Base-by-base conservation (phyloP, 139 green algal species). In the Nannochloris sp. region DNA sequence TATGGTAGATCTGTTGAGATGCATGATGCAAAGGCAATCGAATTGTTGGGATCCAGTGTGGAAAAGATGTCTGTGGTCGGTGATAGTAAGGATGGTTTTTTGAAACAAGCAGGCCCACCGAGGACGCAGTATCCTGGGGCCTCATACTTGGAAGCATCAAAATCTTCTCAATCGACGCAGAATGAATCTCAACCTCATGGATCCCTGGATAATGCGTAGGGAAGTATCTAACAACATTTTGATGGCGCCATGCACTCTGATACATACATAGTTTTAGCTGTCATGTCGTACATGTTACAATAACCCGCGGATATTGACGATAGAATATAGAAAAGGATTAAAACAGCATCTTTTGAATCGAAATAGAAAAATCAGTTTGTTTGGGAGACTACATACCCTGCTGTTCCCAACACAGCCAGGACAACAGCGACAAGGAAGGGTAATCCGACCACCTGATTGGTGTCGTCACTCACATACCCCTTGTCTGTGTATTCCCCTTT, bases 401-500 rank as follows among this genome's bases (percentile, higher is more conserved):
- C 70, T 34, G 83, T 70, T 0, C 57, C 78, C 21, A 88, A 66
- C 56, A 88, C 62, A 11, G 54, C 70, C 3, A 88, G 7, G 4
- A 88, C 64, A 7, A 81, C 60, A 8, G 46, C 76, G 5, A 86
- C 51, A 15, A 88, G 62, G 56, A 88, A 78, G 1, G 78, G 81
- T 58, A 89, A 58, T 37, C 68, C 85, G 5, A 73, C 62, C n/a
- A 90, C 78, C 6, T 37, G 58, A 2, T 70, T 64, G 37, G 36
- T 24, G 2, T 71, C 67, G 12, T 29, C 43, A 3, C 57, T 19
- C 7, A 83, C 75, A 46, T 72, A 83, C 3, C 76, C 76, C 37
- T 76, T 74, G 4, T 82, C 79, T 8, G 64, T 59, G 25, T 88
- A 87, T 29, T 86, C 72, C 36, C 83, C 82, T 49, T 79, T 63